These are phyloP conservation scores for Nannochloropsis gaditana DNA, from an alignment of 108 stramenopile genomes.

Conservation along the genomic window DNA sequence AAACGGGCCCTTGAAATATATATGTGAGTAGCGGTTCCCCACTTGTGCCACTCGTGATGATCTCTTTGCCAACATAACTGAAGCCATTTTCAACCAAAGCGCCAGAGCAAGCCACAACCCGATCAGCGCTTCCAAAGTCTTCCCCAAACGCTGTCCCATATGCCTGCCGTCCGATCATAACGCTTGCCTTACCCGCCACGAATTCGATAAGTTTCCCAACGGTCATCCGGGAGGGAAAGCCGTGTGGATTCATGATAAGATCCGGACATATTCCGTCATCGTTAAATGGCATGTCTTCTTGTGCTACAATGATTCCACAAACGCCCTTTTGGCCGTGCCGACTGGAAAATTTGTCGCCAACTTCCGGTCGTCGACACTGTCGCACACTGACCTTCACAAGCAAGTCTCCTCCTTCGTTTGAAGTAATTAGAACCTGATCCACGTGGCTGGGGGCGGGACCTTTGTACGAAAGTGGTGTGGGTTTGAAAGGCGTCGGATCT, in stretches of 20 bases:
- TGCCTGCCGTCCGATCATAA: constrained; percentile 79
- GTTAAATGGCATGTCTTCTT: constrained; percentile 96
- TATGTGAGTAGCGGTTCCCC: constrained; percentile 89
- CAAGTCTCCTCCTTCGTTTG: constrained; percentile 88
- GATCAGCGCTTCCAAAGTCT: constrained; percentile 85
- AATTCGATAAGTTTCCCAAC: constrained; percentile 97
- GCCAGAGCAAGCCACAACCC: constrained; percentile 57
- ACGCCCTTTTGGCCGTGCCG: constrained; percentile 99
- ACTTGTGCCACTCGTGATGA: constrained; percentile 83
- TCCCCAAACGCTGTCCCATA: constrained; percentile 97
- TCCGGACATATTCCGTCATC: constrained; percentile 91
- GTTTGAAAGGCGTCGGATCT: constrained; percentile 25
- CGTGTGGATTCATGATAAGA: constrained; percentile 99
- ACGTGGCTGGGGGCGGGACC: constrained; percentile 78
- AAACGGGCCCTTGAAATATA: constrained; percentile 95
- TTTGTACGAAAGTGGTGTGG: constrained; percentile 68
- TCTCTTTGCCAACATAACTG: constrained; percentile 94
- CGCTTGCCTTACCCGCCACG: constrained; percentile 87
- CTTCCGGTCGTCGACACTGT: constrained; percentile 86
- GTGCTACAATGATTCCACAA: constrained; percentile 80
- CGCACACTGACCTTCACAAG: constrained; percentile 88
- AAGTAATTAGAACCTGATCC: constrained; percentile 76
- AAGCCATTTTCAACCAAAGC: constrained; percentile 80
- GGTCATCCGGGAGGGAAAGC: constrained; percentile 98
- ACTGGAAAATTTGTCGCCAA: constrained; percentile 97